These are phyloP conservation scores for Arthrobotrys sinensis DNA, from an alignment of 2,329 filamentous ascomycete species.

Conservation along the genomic window DNA sequence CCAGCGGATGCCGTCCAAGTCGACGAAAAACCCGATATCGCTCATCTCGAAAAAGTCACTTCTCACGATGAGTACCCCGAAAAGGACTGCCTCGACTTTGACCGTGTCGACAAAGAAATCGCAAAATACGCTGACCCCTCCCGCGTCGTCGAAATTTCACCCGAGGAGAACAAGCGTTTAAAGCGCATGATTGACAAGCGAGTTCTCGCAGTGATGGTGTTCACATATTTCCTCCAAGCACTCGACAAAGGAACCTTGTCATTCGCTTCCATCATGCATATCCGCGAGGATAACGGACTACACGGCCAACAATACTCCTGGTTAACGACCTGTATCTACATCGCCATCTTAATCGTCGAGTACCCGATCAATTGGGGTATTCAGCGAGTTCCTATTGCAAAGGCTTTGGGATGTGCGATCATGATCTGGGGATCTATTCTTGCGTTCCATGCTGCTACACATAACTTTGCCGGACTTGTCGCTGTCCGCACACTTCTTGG, in stretches of 20 bases:
- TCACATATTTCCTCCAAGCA: constrained; percentile 80
- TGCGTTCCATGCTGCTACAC: constrained; percentile 75
- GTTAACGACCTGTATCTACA: constrained; percentile 82
- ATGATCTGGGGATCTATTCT: constrained; percentile 76
- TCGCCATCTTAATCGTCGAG: constrained; percentile 79
- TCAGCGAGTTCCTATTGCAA: constrained; percentile 77
- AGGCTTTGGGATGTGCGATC: constrained; percentile 77
- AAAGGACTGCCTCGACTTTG: constrained; percentile 73
- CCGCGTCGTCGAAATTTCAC: constrained; percentile 72
- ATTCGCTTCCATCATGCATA: constrained; percentile 76
- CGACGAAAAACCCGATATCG: constrained; percentile 63
- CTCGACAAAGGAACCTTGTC: constrained; percentile 79
- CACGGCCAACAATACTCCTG: constrained; percentile 72
- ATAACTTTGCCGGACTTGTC: constrained; percentile 75
- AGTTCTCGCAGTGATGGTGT: constrained; percentile 79
- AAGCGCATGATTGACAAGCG: constrained; percentile 78
- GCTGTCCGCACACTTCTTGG: constrained; percentile 77
- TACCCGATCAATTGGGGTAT: constrained; percentile 80
- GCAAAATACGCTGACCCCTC: constrained; percentile 77
- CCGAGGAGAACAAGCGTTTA: constrained; percentile 75
- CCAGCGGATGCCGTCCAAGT: constrained; percentile 14
- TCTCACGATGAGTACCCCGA: constrained; percentile 62
- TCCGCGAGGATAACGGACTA: constrained; percentile 68
- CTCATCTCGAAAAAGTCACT: constrained; percentile 71
- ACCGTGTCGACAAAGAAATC: constrained; percentile 78